These are phyloP conservation scores for Grosmannia serpens DNA, from an alignment of 2,329 filamentous ascomycete species.

Conservation along the genomic window DNA sequence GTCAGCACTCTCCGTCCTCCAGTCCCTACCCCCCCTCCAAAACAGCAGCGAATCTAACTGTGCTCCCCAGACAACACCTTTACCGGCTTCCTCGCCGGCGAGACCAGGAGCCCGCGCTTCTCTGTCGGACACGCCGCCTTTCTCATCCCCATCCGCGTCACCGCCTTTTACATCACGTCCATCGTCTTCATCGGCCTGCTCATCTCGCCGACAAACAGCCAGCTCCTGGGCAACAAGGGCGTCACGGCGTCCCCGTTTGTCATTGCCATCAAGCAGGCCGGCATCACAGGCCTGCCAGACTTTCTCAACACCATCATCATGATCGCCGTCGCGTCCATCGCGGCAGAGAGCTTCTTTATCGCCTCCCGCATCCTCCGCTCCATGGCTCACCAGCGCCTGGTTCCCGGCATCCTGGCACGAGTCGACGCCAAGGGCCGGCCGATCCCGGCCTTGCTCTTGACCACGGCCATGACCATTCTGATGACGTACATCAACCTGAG, in stretches of 20 bases:
- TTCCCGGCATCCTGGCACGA: slow-evolving; percentile 42
- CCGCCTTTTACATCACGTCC: slow-evolving; percentile 37
- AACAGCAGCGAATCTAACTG: too few relatives aligned
- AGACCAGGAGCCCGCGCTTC: slow-evolving; percentile 57
- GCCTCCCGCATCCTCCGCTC: slow-evolving; percentile 46
- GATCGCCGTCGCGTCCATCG: slow-evolving; percentile 45
- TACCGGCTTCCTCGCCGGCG: slow-evolving; percentile 34
- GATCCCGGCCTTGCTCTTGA: slow-evolving; percentile 33
- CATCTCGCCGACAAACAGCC: slow-evolving; percentile 31
- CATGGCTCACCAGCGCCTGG: slow-evolving; percentile 45
- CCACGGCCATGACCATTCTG: neutral
- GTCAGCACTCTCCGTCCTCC: neutral
- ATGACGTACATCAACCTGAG: slow-evolving; percentile 33
- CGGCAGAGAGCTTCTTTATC: slow-evolving; percentile 47
- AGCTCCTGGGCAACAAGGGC: slow-evolving; percentile 33
- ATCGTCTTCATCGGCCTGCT: slow-evolving; percentile 39
- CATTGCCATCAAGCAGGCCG: slow-evolving; percentile 41
- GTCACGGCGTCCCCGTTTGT: slow-evolving; percentile 43
- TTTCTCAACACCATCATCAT: slow-evolving; percentile 50
- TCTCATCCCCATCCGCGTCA: slow-evolving; percentile 40
- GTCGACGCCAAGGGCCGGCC: slow-evolving; percentile 46
- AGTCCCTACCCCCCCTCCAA: neutral
- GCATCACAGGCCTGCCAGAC: slow-evolving; percentile 36
- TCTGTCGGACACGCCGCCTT: slow-evolving; percentile 72
- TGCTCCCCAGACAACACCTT: slow-evolving; percentile 1